Percentiles rank a stretch among this genome's conserved stretches.
Evolutionary conservation across 345 rosid genomes (phyloP).

Genomic region (Rhizophora apiculata): DNA sequence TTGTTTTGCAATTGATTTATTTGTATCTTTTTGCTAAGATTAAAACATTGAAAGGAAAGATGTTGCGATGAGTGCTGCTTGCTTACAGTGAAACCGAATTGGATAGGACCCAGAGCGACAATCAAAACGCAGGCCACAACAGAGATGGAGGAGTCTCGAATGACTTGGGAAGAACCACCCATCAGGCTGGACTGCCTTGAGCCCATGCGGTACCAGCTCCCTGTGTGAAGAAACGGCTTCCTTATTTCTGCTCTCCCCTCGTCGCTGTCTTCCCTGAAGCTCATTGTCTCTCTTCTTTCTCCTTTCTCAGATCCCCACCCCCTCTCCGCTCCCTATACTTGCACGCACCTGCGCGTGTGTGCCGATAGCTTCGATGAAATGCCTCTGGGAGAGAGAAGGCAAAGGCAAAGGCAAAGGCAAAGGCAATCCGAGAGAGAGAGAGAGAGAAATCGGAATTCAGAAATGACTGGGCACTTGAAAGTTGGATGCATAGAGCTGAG

Average conservation of each 20-base stretch:
- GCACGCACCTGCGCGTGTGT: too few relatives aligned
- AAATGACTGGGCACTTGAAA: neutral
- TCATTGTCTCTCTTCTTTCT: conserved; percentile 39
- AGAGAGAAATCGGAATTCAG: neutral
- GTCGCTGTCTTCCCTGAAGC: conserved; percentile 87
- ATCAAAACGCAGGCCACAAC: conserved; percentile 91
- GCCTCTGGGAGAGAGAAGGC: neutral
- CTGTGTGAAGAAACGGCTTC: conserved; percentile 90
- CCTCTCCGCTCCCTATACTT: too few relatives aligned
- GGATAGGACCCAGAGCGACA: conserved; percentile 97
- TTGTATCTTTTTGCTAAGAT: too few relatives aligned
- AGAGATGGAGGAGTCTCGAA: conserved; percentile 82
- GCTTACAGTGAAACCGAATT: conserved; percentile 94
- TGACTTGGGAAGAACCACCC: conserved; percentile 83
- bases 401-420: neutral
- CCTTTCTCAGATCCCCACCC: neutral
- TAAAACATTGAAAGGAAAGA: neutral
- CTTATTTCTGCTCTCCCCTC: conserved; percentile 73
- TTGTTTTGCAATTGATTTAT: too few relatives aligned
- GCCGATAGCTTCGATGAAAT: neutral
- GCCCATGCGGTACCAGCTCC: conserved; percentile 97
- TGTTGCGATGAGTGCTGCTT: neutral
- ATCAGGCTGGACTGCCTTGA: conserved; percentile 88
- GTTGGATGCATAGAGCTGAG: neutral
- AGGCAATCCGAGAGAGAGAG: neutral